Evolutionary conservation across 1,284 basidiomycete genomes (phyloP).

Genomic region (Ustilago curta): DNA sequence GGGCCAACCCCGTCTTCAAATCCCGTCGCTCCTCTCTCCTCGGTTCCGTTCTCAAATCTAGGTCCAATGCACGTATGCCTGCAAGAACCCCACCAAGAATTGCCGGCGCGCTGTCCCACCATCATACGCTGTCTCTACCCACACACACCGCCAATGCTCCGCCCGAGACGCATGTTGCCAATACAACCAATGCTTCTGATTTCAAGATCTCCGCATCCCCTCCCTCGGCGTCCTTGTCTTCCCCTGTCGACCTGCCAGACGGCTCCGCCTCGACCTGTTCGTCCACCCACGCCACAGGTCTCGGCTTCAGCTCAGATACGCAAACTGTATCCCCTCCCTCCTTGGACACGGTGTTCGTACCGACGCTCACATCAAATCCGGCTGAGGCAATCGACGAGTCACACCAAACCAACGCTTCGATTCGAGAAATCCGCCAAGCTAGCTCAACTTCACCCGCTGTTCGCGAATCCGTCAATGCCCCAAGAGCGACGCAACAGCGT

Average conservation of each 20-base stretch:
- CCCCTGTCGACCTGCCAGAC: conserved; percentile 11
- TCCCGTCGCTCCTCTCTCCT: conserved; percentile 43
- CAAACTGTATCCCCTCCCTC: neutral
- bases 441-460: neutral
- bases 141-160: neutral
- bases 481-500: neutral
- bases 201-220: conserved; percentile 8
- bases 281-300: conserved; percentile 14
- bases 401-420: neutral
- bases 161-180: neutral
- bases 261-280: conserved; percentile 23
- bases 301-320: conserved; percentile 12
- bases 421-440: neutral
- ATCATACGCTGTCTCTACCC: conserved; percentile 14
- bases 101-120: conserved; percentile 9
- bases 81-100: neutral
- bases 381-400: neutral
- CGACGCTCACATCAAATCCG: neutral
- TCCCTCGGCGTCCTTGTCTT: conserved; percentile 17
- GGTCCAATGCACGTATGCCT: conserved; percentile 8
- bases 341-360: neutral
- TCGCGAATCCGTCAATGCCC: neutral
- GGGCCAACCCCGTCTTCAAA: conserved; percentile 35
- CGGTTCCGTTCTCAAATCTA: conserved; percentile 35
- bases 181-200: neutral